Evolutionary conservation across 768 basidiomycete species (phyloP), one percentile per base, ranked within the genome.

Genomic region (Sistotremastrum suecicum): DNA sequence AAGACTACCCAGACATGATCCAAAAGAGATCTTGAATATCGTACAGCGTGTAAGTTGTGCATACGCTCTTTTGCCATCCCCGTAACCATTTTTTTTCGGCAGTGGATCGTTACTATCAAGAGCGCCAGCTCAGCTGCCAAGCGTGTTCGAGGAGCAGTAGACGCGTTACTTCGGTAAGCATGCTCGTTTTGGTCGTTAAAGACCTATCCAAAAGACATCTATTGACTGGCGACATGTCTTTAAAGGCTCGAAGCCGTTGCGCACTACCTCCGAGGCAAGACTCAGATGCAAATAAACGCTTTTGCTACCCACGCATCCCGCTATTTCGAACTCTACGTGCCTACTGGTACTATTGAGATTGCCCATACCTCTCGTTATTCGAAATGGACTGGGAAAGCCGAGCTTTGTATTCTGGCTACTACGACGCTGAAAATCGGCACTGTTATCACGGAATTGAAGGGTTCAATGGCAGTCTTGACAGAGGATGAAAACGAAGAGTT

Each of bases 251-350:
- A 72, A 48, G 65, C 83, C 53, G 76, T 90, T 59, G 79, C 79
- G 52, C 84, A 81, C 59, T 87, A 83, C 63, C 71, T 83, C 60
- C 76, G 75, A 59, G 63, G 64, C 53, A 84, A 83, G 62, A 76
- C 72, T 54, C 80, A 84, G 68, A 80, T 84, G 55, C 85, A 90
- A 68, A 78, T 87, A 60, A 88, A 89, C 66, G 85, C 86, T 45
- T 90, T 89, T 60, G 80, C 86, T 65, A 90, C 86, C 44, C 87
- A 90, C 59, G 86, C 83, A 37, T 87, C 83, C 39, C 83, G 87
- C 34, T 90, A 90, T 62, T 80, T 89, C 55, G 86, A 89, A 58
- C 72, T 90, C 39, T 90, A 90, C 62, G 71, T 84, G 54, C 83
- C 87, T 33, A 71, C 72, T 7, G 88, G 87, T 42, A 78, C 73